Evolutionary conservation across 371 early-diverging fungal genomes (phyloP), one percentile per base, ranked within the genome.

Genomic region (Pancytospora epiphaga): DNA sequence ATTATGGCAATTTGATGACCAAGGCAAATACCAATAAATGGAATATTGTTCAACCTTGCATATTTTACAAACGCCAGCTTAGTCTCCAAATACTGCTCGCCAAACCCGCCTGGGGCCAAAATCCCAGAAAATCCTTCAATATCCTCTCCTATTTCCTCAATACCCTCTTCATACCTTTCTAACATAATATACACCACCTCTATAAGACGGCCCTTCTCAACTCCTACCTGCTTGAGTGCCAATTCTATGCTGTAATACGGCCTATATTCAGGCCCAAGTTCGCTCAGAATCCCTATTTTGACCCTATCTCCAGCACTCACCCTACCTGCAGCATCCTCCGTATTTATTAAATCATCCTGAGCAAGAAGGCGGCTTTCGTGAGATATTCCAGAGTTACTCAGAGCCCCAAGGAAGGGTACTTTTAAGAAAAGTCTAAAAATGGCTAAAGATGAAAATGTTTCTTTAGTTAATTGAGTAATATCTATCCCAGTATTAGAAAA

Each of bases 41-140:
- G 99, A 38, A 94, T 83, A 74, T 89, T 89, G 83, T 93, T 89
- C 81, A 92, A 91, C 79, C 98, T 89, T 25, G 97, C 97, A 90
- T 91, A 94, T 74, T 90, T 88, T 71, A 89, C 89, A n/a, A 94
- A 95, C 39, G 85, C 78, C 47, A 97, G 86, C 88, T 90, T 98
- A 73, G 95, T 94, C 78, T 94, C 97, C 40, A 88, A 87, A 72
- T 96, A 96, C 78, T 94, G 90, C 62, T 82, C 83, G 58, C 99
- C 99, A 80, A 97, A 98, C 36, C 99, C 99, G 75, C 99, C 99
- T 22, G 99, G 97, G 27, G 96, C 90, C n/a, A 98, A 83, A 60
- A 98, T 89, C 65, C 95, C 96, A 79, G 92, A 82, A 38, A 65
- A 66, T 33, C 29, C 49, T 19, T 67, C 19, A 1, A 82, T 38